Conservation (phyloP, 139 green algal genomes). For the Edaphochlamys debaryana region DNA sequence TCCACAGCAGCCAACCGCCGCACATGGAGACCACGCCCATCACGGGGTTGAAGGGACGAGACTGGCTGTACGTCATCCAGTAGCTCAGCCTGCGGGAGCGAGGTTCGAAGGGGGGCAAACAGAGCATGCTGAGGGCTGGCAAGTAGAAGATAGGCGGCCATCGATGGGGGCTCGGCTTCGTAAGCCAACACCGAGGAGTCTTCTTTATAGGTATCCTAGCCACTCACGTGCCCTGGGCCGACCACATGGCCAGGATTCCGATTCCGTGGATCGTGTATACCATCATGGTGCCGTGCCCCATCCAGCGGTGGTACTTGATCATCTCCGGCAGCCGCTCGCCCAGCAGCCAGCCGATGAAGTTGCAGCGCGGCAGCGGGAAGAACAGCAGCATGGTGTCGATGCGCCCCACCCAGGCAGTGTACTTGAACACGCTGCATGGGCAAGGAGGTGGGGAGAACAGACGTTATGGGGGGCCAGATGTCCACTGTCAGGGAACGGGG, state of each 20-base stretch:
- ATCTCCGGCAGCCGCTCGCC: neutral
- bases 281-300: slow-evolving; percentile 26
- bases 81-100: neutral
- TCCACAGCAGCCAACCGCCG: slow-evolving; percentile 11
- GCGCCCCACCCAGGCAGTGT: slow-evolving; percentile 28
- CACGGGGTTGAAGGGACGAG: neutral
- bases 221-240: neutral
- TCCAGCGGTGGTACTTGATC: slow-evolving; percentile 27
- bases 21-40: neutral
- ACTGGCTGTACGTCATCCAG: neutral
- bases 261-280: slow-evolving; percentile 17
- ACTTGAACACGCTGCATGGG: slow-evolving; percentile 16
- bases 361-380: slow-evolving; percentile 37
- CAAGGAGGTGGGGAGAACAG: no score
- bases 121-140: neutral
- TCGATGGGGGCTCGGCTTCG: no score
- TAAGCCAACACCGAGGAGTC: no score
- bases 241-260: slow-evolving; percentile 16
- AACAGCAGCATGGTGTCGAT: slow-evolving; percentile 32
- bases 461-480: no score
- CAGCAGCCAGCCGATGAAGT: slow-evolving; percentile 33
- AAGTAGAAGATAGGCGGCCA: no score
- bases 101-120: no score
- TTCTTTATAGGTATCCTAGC: neutral
- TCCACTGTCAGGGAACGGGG: no score